Evolutionary conservation across 768 basidiomycete genomes (phyloP).

Genomic region (Pisolithus tinctorius): DNA sequence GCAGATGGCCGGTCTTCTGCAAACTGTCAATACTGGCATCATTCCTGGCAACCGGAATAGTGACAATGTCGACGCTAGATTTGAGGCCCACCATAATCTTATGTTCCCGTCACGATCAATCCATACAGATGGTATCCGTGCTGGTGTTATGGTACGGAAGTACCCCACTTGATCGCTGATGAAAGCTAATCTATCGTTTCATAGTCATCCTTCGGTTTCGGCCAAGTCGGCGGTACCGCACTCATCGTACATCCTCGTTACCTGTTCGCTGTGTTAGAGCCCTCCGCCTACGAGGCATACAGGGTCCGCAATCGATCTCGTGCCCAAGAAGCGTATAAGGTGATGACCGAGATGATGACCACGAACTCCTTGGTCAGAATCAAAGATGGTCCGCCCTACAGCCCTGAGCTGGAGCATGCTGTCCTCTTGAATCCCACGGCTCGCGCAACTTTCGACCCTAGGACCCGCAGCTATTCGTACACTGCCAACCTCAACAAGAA

Average conservation of each 20-base stretch:
- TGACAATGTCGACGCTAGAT: slow-evolving; percentile 92
- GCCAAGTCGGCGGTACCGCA: slow-evolving; percentile 93
- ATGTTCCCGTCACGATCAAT: slow-evolving; percentile 98
- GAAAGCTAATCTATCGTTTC: slow-evolving; percentile 1
- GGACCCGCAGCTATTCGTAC: slow-evolving; percentile 85
- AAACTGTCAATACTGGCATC: slow-evolving; percentile 77
- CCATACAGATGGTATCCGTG: slow-evolving; percentile 86
- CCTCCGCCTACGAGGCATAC: slow-evolving; percentile 76
- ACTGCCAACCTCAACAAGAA: slow-evolving; percentile 50
- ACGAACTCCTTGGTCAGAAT: slow-evolving; percentile 88
- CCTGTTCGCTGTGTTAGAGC: slow-evolving; percentile 78
- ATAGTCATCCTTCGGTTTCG: slow-evolving; percentile 94
- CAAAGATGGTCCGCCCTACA: slow-evolving; percentile 90
- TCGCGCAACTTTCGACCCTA: slow-evolving; percentile 71
- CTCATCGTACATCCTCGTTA: slow-evolving; percentile 88
- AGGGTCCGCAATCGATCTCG: slow-evolving; percentile 59
- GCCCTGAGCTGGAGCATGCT: slow-evolving; percentile 74
- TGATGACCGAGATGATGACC: slow-evolving; percentile 95
- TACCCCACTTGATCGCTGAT: not conserved
- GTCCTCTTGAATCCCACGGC: slow-evolving; percentile 92
- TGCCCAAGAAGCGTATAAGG: slow-evolving; percentile 70
- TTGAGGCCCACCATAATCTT: slow-evolving; percentile 82
- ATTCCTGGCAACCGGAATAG: slow-evolving; percentile 95
- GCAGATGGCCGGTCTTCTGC: slow-evolving; percentile 90
- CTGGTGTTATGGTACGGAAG: slow-evolving; percentile 70